phyloP scores from a whole-genome alignment of 106 monocot species.

The Dendrobium chrysotoxum region DNA sequence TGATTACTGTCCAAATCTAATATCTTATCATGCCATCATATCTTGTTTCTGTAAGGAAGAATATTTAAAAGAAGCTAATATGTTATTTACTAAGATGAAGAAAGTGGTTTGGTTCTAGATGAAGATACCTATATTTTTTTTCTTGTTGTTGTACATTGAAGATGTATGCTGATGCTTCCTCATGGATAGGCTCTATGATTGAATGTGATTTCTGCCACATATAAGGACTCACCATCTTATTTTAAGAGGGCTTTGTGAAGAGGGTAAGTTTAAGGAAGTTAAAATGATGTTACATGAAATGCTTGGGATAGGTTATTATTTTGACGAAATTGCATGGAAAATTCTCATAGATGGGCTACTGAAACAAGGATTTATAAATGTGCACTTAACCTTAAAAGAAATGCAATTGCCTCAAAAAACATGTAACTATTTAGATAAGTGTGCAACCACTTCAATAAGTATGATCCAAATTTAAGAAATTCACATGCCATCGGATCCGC shows the following conservation, averaged over 20 bases:
- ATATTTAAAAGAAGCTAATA: conserved; percentile 22
- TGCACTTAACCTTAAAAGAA: no score
- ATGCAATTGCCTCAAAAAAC: no score
- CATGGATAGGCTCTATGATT: conserved; percentile 20
- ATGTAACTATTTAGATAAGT: no score
- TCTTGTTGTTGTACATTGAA: conserved; percentile 15
- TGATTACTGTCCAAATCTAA: conserved; percentile 11
- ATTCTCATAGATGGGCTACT: conserved; percentile 30
- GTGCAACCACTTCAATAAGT: no score
- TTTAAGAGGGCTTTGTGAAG: conserved; percentile 29
- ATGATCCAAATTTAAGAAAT: no score
- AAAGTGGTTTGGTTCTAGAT: conserved; percentile 15
- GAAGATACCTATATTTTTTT: conserved; percentile 17
- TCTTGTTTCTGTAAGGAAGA: conserved; percentile 25
- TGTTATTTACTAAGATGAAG: conserved; percentile 20
- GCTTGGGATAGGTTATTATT: conserved; percentile 18
- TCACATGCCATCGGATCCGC: no score
- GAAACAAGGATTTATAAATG: conserved; percentile 19
- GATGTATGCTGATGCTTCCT: conserved; percentile 16
- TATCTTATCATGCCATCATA: conserved; percentile 15
- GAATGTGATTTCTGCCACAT: conserved; percentile 18
- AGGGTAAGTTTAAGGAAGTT: conserved; percentile 22
- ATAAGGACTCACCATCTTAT: conserved; percentile 20
- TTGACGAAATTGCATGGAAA: conserved; percentile 25
- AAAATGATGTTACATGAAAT: conserved; percentile 16